A percentile compares a stretch with the other conserved stretches of the same genome.
These are phyloP conservation scores for Cyberlindnera euphorbiae DNA, from an alignment of 805 yeast genomes.

Conservation along the genomic window DNA sequence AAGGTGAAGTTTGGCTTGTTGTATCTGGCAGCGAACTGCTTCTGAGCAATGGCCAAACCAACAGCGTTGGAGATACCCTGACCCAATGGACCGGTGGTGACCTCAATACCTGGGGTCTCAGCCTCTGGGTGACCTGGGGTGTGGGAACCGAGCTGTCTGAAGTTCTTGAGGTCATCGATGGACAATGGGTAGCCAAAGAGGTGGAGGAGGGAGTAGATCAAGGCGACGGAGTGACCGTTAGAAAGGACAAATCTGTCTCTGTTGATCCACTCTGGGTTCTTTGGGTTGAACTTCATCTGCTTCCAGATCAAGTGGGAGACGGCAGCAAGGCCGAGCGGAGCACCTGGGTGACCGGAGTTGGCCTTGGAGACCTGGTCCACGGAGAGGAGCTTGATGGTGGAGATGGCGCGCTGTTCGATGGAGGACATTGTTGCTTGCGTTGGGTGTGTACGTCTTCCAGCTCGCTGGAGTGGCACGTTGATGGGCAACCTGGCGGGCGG, in stretches of 20 bases:
- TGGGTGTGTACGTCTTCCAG: neutral
- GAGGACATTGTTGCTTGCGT: slow-evolving; percentile 7
- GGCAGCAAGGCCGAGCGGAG: slow-evolving; percentile 97
- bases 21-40: slow-evolving; percentile 86
- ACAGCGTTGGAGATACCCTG: slow-evolving; percentile 97
- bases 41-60: slow-evolving; percentile 94
- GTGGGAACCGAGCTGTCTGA: slow-evolving; percentile 86
- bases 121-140: slow-evolving; percentile 98
- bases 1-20: slow-evolving; percentile 79
- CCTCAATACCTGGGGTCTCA: slow-evolving; percentile 90
- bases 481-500: neutral
- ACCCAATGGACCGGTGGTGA: slow-evolving; percentile 98
- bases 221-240: slow-evolving; percentile 95
- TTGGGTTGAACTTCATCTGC: slow-evolving; percentile 81
- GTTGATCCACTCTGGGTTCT: slow-evolving; percentile 88
- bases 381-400: slow-evolving; percentile 85
- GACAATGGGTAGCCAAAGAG: slow-evolving; percentile 78
- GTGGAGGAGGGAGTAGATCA: slow-evolving; percentile 80
- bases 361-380: slow-evolving; percentile 84
- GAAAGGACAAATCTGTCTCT: slow-evolving; percentile 94
- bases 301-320: slow-evolving; percentile 85
- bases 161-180: slow-evolving; percentile 81
- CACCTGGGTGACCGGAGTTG: slow-evolving; percentile 99
- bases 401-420: slow-evolving; percentile 65
- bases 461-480: neutral